Conservation (phyloP, 495 filamentous ascomycete species). For the Penicillium longicatenatum region DNA sequence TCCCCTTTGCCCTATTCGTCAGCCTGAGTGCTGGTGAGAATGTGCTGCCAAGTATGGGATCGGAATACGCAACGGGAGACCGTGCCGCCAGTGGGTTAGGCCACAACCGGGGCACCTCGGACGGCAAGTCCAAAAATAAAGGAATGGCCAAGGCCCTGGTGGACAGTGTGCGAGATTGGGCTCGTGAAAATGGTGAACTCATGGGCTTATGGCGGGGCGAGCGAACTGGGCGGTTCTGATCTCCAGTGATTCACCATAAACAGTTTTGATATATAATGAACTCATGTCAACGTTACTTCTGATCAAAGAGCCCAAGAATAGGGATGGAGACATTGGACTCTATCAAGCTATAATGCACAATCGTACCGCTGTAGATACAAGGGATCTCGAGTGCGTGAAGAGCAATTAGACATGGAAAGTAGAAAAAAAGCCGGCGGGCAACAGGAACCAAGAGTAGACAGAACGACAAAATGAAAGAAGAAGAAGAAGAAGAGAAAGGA, state of each 20-base stretch:
- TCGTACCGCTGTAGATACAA: slow-evolving; percentile 1
- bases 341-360: slow-evolving; percentile 6
- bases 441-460: slow-evolving; percentile 1
- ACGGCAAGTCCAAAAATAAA: slow-evolving; percentile 61
- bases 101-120: slow-evolving; percentile 38
- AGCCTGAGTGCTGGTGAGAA: slow-evolving; percentile 91
- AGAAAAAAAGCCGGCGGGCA: neutral
- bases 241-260: neutral
- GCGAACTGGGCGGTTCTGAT: slow-evolving; percentile 44
- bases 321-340: slow-evolving; percentile 1
- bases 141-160: slow-evolving; percentile 92
- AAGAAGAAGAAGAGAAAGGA: slow-evolving; percentile 2
- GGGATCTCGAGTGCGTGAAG: neutral
- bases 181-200: slow-evolving; percentile 69
- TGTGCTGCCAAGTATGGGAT: slow-evolving; percentile 84
- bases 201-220: slow-evolving; percentile 70
- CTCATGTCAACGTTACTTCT: neutral
- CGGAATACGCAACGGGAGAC: slow-evolving; percentile 63
- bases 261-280: slow-evolving; percentile 3
- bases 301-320: neutral
- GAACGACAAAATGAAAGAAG: neutral
- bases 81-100: slow-evolving; percentile 44
- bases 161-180: slow-evolving; percentile 71
- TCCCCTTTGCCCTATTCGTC: slow-evolving; percentile 94
- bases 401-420: neutral